A percentile compares a stretch with the other conserved stretches of the same genome.
Conservation (phyloP, 2,329 filamentous ascomycete genomes). For the Botryosphaeria dothidea region DNA sequence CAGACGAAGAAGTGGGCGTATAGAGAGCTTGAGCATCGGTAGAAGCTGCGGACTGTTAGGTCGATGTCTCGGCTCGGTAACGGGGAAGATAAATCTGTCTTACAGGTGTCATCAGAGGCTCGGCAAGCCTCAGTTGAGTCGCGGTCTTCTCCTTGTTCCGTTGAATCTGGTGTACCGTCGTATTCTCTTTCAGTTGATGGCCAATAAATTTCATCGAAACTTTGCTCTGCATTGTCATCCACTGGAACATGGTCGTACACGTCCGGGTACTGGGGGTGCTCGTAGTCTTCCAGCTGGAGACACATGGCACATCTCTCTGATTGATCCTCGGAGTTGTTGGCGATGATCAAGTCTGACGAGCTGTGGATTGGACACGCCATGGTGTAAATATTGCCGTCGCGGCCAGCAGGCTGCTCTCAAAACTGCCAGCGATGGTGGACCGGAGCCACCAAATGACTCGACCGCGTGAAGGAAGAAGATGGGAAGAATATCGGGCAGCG, state of each 20-base stretch:
- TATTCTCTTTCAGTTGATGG: not conserved
- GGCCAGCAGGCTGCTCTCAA: not conserved
- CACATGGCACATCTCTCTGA: not conserved
- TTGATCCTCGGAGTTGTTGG: not conserved
- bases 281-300: not conserved
- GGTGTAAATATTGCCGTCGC: not conserved
- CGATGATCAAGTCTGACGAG: not conserved
- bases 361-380: slow-evolving; percentile 6
- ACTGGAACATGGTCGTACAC: not conserved
- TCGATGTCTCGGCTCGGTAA: not conserved
- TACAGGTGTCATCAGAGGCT: not conserved
- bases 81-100: not conserved
- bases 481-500: slow-evolving; percentile 8
- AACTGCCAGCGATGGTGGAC: slow-evolving; percentile 20
- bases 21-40: not conserved
- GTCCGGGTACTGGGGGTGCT: not conserved
- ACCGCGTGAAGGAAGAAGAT: slow-evolving; percentile 1
- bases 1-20: slow-evolving; percentile 8
- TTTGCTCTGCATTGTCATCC: not conserved
- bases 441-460: slow-evolving; percentile 13
- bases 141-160: not conserved
- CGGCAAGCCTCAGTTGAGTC: not conserved
- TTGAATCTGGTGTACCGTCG: not conserved
- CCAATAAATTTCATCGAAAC: not conserved
- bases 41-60: not conserved